Percentiles rank a stretch among this genome's conserved stretches.
Conservation (phyloP, 1,284 basidiomycete genomes). For the Earliella scabrosa region DNA sequence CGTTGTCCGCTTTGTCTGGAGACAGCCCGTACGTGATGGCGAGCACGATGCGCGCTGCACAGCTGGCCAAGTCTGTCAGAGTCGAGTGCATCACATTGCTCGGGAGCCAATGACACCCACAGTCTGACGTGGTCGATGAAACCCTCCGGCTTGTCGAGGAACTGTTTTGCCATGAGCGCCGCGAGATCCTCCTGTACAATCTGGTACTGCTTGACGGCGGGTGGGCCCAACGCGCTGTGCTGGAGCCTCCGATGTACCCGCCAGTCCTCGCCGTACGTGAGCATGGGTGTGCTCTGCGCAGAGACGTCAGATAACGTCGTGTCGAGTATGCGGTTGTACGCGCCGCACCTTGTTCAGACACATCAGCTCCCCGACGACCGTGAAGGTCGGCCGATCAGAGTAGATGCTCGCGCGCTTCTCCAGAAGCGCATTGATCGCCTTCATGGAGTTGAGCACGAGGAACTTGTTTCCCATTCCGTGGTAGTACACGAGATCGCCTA, state of each 20-base stretch:
- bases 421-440: conserved; percentile 37
- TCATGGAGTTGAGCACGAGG: conserved; percentile 40
- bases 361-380: conserved; percentile 42
- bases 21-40: conserved; percentile 39
- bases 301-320: neutral
- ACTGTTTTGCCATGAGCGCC: conserved; percentile 17
- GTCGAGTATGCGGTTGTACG: neutral
- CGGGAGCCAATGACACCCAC: too few species aligned
- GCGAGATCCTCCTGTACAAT: conserved; percentile 31
- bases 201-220: conserved; percentile 34
- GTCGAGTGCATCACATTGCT: neutral
- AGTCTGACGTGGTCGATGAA: conserved; percentile 25
- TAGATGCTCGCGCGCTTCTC: conserved; percentile 38
- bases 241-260: conserved; percentile 32
- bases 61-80: too few species aligned
- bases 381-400: conserved; percentile 40
- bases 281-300: conserved; percentile 22
- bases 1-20: conserved; percentile 30
- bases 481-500: conserved; percentile 23
- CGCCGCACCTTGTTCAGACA: conserved; percentile 30
- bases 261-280: conserved; percentile 29
- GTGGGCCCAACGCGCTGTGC: conserved; percentile 29
- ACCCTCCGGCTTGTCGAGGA: conserved; percentile 18
- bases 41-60: conserved; percentile 34
- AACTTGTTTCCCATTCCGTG: conserved; percentile 22